Evolutionary conservation across 2,329 filamentous ascomycete genomes (phyloP), one percentile per base, ranked within the genome.

Genomic region (Curvularia spicifera): DNA sequence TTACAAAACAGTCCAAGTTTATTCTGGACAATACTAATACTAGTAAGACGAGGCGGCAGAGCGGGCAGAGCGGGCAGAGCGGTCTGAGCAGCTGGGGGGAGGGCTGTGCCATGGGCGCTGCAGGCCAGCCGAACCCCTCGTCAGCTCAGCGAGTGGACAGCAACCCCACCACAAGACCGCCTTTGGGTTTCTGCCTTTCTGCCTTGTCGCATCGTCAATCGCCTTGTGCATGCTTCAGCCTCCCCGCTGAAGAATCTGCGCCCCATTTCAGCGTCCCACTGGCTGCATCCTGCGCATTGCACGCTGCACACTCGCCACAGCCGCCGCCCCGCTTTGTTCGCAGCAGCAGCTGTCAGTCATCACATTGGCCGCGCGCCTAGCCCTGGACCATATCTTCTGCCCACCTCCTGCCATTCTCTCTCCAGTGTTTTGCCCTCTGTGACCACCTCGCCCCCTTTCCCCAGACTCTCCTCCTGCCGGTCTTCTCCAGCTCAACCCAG

Each of bases 391-490:
- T 60, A 64, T 56, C 62, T 53, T 60, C 56, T 61, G 61, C 63
- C 62, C 55, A 59, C 67, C 60, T 51, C 56, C 60, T 60, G 44
- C 51, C 53, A 57, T 28, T 28, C 37, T 51, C 62, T 57, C 51
- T 39, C 24, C 29, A 31, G 49, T 51, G 54, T 51, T 47, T 35
- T 52, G 49, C 53, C 57, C 33, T 44, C 50, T 57, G 49, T 50
- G 28, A 42, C 50, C 51, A 48, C 47, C 28, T 52, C 45, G 31
- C 12, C 43, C 28, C 50, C 35, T 39, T 28, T n/a, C 33, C 20
- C 37, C 26, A 61, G 29, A 45, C 3, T 37, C 45, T 78, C 98
- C 97, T 39, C 39, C 20, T 44, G 9, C 9, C 40, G 22, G 20
- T 5, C 40, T 43, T 7, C 35, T 37, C 35, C 13, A n/a, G 35